Evolutionary conservation across 2,329 filamentous ascomycete genomes (phyloP).

Genomic region (Tympanopsis confertula): DNA sequence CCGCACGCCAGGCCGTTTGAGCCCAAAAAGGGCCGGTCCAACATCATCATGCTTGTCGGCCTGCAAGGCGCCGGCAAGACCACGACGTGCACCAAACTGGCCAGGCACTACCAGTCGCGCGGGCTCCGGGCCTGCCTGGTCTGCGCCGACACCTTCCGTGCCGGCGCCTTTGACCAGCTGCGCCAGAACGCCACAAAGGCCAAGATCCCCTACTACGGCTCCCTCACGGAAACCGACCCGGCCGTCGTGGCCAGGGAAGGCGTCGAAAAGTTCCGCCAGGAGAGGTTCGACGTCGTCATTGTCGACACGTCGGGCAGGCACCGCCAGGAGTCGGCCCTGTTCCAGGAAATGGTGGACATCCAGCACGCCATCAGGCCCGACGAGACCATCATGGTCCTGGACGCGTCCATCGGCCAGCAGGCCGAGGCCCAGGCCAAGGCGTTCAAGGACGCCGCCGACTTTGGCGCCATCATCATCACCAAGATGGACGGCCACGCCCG

Average conservation of each 20-base stretch:
- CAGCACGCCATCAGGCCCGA: constrained; percentile 81
- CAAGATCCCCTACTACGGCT: constrained; percentile 97
- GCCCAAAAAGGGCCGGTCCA: constrained; percentile 88
- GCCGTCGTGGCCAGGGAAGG: constrained; percentile 88
- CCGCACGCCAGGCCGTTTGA: constrained; percentile 92
- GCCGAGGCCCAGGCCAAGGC: constrained; percentile 89
- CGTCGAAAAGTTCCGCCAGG: constrained; percentile 98
- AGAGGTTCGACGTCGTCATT: constrained; percentile 95
- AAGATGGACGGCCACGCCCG: constrained; percentile 95
- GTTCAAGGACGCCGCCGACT: constrained; percentile 94
- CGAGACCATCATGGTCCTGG: constrained; percentile 96
- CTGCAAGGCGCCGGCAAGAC: constrained; percentile 96
- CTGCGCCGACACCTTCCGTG: constrained; percentile 96
- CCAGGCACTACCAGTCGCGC: constrained; percentile 82
- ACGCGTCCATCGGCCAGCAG: constrained; percentile 91
- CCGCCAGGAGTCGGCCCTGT: constrained; percentile 85
- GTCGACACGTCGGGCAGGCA: constrained; percentile 95
- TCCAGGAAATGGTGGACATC: constrained; percentile 96
- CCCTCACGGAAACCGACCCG: constrained; percentile 88
- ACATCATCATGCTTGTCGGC: constrained; percentile 99
- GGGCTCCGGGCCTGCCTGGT: constrained; percentile 90
- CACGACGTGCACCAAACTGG: constrained; percentile 94
- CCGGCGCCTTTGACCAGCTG: constrained; percentile 93
- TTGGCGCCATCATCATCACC: constrained; percentile 96
- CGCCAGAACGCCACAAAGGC: constrained; percentile 99